phyloP scores from a whole-genome alignment of 768 basidiomycete genomes.

The Leccinum uliginosum region DNA sequence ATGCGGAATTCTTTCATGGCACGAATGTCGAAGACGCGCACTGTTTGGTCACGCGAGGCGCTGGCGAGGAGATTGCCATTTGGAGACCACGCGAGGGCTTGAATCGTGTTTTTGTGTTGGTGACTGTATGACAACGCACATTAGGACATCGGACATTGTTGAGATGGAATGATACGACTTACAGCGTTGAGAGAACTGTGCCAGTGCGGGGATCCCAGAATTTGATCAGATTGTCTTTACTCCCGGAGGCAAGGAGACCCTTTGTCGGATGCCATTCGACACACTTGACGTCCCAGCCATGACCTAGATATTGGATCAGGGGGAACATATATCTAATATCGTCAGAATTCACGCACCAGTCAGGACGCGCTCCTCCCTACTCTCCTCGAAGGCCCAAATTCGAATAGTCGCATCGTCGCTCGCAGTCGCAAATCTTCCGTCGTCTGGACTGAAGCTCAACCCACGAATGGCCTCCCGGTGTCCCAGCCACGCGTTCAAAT shows the following conservation, averaged over 20 bases:
- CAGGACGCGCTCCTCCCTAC: slow-evolving; percentile 80
- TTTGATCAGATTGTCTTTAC: slow-evolving; percentile 97
- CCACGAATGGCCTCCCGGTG: slow-evolving; percentile 95
- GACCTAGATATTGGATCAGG: slow-evolving; percentile 53
- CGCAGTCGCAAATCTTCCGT: slow-evolving; percentile 87
- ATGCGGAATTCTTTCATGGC: slow-evolving; percentile 94
- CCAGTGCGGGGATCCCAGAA: slow-evolving; percentile 99
- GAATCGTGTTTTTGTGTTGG: slow-evolving; percentile 95
- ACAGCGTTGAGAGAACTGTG: slow-evolving; percentile 88
- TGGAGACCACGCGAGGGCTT: slow-evolving; percentile 89
- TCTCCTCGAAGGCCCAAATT: slow-evolving; percentile 94
- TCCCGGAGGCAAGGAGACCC: slow-evolving; percentile 90
- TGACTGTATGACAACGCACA: slow-evolving; percentile 60
- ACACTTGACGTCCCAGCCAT: slow-evolving; percentile 98
- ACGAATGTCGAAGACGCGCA: slow-evolving; percentile 95
- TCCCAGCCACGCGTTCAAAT: slow-evolving; percentile 89
- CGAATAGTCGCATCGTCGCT: slow-evolving; percentile 94
- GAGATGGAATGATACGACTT: slow-evolving; percentile 24
- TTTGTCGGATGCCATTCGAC: slow-evolving; percentile 99
- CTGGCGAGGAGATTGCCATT: slow-evolving; percentile 93
- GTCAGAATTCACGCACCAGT: slow-evolving; percentile 48
- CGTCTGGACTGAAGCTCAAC: slow-evolving; percentile 88
- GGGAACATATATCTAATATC: background rate
- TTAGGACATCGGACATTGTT: background rate
- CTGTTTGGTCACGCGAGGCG: slow-evolving; percentile 90